A percentile compares a stretch with the other conserved stretches of the same genome.
These are phyloP conservation scores for Parachlorella kessleri DNA, from an alignment of 139 green algal genomes.

Conservation along the genomic window DNA sequence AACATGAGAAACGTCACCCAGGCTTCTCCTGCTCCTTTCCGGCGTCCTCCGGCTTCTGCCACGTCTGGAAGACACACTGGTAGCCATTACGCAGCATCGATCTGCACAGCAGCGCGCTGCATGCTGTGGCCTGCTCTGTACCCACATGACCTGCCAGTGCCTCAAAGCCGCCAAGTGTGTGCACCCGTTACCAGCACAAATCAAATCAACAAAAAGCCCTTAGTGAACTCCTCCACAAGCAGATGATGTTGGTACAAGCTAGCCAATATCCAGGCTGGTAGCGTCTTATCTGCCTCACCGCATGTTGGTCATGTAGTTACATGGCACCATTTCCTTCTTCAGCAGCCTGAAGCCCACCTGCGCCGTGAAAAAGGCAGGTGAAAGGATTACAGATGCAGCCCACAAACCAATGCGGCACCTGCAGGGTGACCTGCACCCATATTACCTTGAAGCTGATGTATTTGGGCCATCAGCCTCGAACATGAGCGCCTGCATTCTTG, in stretches of 20 bases:
- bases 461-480: neutral
- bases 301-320: slow-evolving; percentile 32
- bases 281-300: slow-evolving; percentile 18
- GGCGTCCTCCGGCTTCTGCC: slow-evolving; percentile 33
- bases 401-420: too few species aligned
- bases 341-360: slow-evolving; percentile 31
- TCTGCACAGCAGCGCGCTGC: too few species aligned
- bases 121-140: too few species aligned
- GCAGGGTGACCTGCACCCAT: neutral
- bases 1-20: too few species aligned
- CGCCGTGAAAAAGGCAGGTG: neutral
- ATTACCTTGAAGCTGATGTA: neutral
- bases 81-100: slow-evolving; percentile 38
- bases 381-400: too few species aligned
- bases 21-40: too few species aligned
- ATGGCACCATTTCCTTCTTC: slow-evolving; percentile 23
- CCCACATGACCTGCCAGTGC: too few species aligned
- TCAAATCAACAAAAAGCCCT: neutral
- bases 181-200: neutral
- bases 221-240: neutral
- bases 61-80: slow-evolving; percentile 49
- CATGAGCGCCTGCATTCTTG: neutral
- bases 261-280: too few species aligned
- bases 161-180: neutral
- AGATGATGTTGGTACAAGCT: neutral